Percentiles rank a stretch among this genome's conserved stretches.
Conservation (phyloP, 2,329 filamentous ascomycete genomes). For the Capronia americana region DNA sequence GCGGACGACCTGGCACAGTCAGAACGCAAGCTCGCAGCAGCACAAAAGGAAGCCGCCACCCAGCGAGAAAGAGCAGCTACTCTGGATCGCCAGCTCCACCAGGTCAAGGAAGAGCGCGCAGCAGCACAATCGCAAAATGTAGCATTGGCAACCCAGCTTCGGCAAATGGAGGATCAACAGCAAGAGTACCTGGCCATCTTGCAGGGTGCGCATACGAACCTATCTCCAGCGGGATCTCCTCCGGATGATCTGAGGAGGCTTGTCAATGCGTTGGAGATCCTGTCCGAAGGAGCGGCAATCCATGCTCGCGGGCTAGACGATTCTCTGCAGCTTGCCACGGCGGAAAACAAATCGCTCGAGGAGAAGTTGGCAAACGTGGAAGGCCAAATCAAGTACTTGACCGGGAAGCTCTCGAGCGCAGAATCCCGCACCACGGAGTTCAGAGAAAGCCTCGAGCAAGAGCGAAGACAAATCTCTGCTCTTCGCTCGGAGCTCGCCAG, state of each 20-base stretch:
- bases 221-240: constrained; percentile 60
- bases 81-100: constrained; percentile 65
- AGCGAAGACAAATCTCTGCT: constrained; percentile 54
- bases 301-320: constrained; percentile 67
- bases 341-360: constrained; percentile 68
- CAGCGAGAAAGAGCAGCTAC: constrained; percentile 66
- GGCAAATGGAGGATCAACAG: constrained; percentile 59
- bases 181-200: constrained; percentile 62
- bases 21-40: constrained; percentile 62
- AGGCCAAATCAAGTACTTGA: constrained; percentile 61
- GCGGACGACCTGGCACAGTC: constrained; percentile 50
- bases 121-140: constrained; percentile 50
- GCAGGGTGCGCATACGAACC: constrained; percentile 64
- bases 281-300: constrained; percentile 65
- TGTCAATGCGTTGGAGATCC: constrained; percentile 64
- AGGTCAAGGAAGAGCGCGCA: constrained; percentile 59
- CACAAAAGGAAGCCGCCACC: constrained; percentile 66
- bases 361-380: constrained; percentile 63
- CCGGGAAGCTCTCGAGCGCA: constrained; percentile 56
- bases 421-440: constrained; percentile 61
- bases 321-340: constrained; percentile 64
- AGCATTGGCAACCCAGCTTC: constrained; percentile 58
- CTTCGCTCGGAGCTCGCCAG: constrained; percentile 64
- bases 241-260: constrained; percentile 66
- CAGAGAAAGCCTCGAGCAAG: constrained; percentile 59